Conservation (phyloP, 108 stramenopile species). For the Pseudonitzschia multiseries region DNA sequence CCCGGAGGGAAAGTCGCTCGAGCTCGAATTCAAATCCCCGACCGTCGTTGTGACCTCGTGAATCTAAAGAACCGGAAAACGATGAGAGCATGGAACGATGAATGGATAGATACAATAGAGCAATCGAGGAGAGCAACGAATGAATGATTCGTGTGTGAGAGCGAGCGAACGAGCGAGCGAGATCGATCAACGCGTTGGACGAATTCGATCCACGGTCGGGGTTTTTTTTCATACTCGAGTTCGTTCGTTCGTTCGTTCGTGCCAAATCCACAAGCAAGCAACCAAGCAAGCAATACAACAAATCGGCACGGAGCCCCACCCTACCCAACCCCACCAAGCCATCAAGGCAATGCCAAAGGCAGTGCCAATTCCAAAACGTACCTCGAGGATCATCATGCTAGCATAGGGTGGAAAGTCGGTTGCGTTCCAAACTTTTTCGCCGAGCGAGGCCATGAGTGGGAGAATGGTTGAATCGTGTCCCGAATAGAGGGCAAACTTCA, state of each 20-base stretch:
- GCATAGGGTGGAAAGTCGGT: conserved; percentile 80
- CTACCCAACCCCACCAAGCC: no score
- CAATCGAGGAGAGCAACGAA: no score
- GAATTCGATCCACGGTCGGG: no score
- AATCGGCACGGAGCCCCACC: no score
- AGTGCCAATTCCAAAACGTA: not conserved
- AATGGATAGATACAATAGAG: no score
- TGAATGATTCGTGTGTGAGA: not conserved
- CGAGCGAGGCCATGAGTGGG: conserved; percentile 74
- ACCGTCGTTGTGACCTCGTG: conserved; percentile 16
- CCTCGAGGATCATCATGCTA: conserved; percentile 74
- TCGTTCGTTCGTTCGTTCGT: no score
- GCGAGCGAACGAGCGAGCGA: not conserved
- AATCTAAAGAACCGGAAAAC: not conserved
- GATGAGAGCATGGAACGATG: conserved; percentile 20
- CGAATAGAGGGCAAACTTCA: conserved; percentile 54
- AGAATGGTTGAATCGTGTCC: conserved; percentile 89
- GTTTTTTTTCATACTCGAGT: no score
- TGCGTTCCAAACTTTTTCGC: conserved; percentile 57
- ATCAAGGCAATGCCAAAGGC: not conserved
- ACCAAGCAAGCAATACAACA: no score
- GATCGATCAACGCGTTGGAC: no score
- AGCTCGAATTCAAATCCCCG: not conserved
- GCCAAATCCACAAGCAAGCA: no score
- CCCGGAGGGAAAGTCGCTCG: conserved; percentile 25